Conservation (phyloP, 1,284 basidiomycete species). For the Trametes pubescens region DNA sequence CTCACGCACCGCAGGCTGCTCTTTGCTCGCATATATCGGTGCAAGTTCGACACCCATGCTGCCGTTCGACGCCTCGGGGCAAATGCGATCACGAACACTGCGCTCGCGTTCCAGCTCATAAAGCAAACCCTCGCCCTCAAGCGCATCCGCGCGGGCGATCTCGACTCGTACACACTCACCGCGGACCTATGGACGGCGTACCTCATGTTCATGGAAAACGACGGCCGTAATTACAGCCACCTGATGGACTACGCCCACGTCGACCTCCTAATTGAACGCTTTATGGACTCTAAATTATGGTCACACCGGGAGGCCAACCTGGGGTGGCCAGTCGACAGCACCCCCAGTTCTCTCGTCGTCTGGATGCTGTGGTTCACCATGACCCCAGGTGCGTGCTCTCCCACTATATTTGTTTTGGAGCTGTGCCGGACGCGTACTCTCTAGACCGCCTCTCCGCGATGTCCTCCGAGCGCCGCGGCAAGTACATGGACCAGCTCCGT, state of each 20-base stretch:
- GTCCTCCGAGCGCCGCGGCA: slow-evolving; percentile 47
- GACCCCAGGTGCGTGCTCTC: slow-evolving; percentile 50
- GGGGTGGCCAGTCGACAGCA: slow-evolving; percentile 66
- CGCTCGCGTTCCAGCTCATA: slow-evolving; percentile 59
- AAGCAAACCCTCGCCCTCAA: slow-evolving; percentile 52
- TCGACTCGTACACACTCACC: slow-evolving; percentile 44
- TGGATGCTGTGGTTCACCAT: slow-evolving; percentile 72
- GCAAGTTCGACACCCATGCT: slow-evolving; percentile 68
- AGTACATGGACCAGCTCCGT: slow-evolving; percentile 58
- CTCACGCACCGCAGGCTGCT: slow-evolving; percentile 58
- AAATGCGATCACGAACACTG: slow-evolving; percentile 45
- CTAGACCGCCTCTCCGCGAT: slow-evolving; percentile 59
- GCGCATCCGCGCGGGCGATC: slow-evolving; percentile 49
- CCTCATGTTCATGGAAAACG: slow-evolving; percentile 77
- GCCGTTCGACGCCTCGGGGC: slow-evolving; percentile 61
- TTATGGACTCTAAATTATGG: slow-evolving; percentile 55
- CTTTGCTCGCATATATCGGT: slow-evolving; percentile 65
- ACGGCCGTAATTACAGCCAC: slow-evolving; percentile 74
- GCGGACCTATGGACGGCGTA: slow-evolving; percentile 65
- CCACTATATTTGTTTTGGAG: slow-evolving; percentile 13
- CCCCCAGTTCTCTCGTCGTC: slow-evolving; percentile 59
- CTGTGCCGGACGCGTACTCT: slow-evolving; percentile 3
- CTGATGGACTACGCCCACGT: slow-evolving; percentile 60
- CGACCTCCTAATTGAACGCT: slow-evolving; percentile 54
- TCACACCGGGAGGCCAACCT: slow-evolving; percentile 48